phyloP scores from a whole-genome alignment of 352 stramenopile genomes.

The Pythium coloratum region DNA sequence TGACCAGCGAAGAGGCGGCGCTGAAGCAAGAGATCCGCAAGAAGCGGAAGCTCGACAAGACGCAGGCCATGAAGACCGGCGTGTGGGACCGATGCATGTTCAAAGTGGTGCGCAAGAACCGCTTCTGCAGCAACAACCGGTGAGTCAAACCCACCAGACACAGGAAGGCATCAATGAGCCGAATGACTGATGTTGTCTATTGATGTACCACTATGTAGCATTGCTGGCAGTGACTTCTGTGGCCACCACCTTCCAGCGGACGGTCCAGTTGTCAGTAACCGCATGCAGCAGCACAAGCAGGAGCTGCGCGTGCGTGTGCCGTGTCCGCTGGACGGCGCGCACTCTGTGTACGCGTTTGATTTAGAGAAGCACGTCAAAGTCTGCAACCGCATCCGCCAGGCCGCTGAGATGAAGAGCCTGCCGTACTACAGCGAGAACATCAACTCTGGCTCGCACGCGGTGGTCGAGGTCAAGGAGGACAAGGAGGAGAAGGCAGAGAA shows the following conservation, averaged over 20 bases:
- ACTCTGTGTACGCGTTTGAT: constrained; percentile 81
- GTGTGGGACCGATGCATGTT: constrained; percentile 85
- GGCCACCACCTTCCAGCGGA: constrained; percentile 68
- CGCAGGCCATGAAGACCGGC: constrained; percentile 39
- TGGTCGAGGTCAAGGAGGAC: not conserved
- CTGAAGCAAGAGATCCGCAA: constrained; percentile 41
- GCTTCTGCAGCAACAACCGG: constrained; percentile 80
- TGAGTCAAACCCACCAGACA: constrained; percentile 14
- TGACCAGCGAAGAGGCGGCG: constrained; percentile 6
- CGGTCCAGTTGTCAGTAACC: constrained; percentile 45
- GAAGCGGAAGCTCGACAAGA: constrained; percentile 68
- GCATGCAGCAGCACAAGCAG: constrained; percentile 64
- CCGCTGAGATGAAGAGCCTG: constrained; percentile 50
- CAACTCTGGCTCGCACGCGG: constrained; percentile 61
- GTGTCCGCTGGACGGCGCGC: constrained; percentile 65
- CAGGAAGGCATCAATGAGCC: too few relatives aligned
- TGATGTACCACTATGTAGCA: constrained; percentile 26
- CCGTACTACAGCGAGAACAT: constrained; percentile 79
- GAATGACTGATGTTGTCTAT: not conserved
- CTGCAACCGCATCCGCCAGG: constrained; percentile 79
- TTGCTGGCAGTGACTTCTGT: constrained; percentile 63
- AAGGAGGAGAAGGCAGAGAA: not conserved
- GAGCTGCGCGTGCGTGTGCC: constrained; percentile 58
- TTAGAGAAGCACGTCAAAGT: constrained; percentile 77
- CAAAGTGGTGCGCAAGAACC: constrained; percentile 73